These are phyloP conservation scores for Gomphus bonarii DNA, from an alignment of 1,284 basidiomycete species.

Conservation along the genomic window DNA sequence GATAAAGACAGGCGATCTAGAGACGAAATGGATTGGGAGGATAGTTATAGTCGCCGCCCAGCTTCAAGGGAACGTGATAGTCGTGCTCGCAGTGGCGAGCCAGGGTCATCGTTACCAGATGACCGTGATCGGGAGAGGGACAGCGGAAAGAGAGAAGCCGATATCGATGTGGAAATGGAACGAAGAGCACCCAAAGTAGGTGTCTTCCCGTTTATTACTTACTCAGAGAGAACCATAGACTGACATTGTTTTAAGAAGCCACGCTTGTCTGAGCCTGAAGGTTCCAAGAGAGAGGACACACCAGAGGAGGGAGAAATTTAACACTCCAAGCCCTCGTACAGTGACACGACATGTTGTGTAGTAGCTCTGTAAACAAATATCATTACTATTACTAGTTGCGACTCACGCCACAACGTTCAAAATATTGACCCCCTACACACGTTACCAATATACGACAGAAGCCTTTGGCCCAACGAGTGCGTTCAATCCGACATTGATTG, in stretches of 20 bases:
- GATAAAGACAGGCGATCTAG: conserved; percentile 24
- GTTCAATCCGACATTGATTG: neutral
- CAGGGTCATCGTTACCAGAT: conserved; percentile 20
- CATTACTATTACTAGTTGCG: neutral
- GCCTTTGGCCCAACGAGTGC: neutral
- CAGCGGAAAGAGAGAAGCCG: conserved; percentile 16
- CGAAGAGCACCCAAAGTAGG: conserved; percentile 51
- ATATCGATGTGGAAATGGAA: conserved; percentile 4
- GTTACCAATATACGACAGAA: neutral
- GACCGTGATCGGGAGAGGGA: conserved; percentile 15
- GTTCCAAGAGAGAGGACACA: conserved; percentile 41
- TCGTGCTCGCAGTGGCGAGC: conserved; percentile 27
- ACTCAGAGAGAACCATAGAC: neutral
- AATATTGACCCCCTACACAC: neutral
- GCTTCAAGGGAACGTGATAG: conserved; percentile 29
- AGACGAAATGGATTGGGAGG: conserved; percentile 29
- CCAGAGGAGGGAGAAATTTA: conserved; percentile 79
- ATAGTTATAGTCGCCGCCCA: conserved; percentile 38
- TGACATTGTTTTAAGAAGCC: neutral
- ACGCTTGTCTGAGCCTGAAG: conserved; percentile 22
- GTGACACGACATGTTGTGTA: neutral
- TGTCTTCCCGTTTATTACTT: conserved; percentile 9
- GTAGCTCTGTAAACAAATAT: neutral
- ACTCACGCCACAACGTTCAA: neutral
- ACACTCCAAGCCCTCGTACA: neutral